These are phyloP conservation scores for Picochlorum costavermella DNA, from an alignment of 139 green algal species.

Conservation along the genomic window DNA sequence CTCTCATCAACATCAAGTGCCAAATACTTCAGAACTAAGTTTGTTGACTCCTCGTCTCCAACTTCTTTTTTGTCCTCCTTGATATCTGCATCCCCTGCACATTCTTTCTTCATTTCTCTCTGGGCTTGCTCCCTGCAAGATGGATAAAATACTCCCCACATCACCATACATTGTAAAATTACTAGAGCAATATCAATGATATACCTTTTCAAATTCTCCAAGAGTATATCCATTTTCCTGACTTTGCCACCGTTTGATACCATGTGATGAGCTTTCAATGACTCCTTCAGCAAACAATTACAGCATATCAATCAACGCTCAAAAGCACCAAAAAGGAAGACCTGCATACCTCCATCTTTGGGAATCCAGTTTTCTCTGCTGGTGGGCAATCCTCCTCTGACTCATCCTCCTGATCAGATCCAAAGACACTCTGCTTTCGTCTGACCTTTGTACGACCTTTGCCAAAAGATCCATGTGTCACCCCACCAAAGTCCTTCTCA, in stretches of 20 bases:
- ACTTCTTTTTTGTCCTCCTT: neutral
- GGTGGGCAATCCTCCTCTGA: constrained; percentile 9
- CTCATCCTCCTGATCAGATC: constrained; percentile 16
- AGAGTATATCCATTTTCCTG: constrained; percentile 78
- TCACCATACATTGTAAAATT: neutral
- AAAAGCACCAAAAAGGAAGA: neutral
- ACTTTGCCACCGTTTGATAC: constrained; percentile 42
- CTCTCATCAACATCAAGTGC: constrained; percentile 71
- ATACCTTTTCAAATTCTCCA: constrained; percentile 81
- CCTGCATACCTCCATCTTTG: neutral
- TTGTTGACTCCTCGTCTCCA: constrained; percentile 46
- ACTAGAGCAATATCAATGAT: neutral
- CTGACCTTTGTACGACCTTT: too few relatives aligned
- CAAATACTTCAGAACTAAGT: constrained; percentile 90
- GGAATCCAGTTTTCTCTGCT: neutral
- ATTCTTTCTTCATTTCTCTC: constrained; percentile 44
- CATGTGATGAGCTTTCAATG: too few relatives aligned
- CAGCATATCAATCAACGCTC: neutral
- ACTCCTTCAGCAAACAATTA: neutral
- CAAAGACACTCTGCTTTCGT: constrained; percentile 28
- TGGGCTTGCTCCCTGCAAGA: constrained; percentile 71
- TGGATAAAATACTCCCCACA: neutral
- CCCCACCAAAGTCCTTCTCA: constrained; percentile 68
- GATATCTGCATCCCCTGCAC: constrained; percentile 2
- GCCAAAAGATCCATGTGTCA: too few relatives aligned